Evolutionary conservation across 345 rosid species (phyloP), one percentile per base, ranked within the genome.

Genomic region (Eucalyptus erythrocorys): DNA sequence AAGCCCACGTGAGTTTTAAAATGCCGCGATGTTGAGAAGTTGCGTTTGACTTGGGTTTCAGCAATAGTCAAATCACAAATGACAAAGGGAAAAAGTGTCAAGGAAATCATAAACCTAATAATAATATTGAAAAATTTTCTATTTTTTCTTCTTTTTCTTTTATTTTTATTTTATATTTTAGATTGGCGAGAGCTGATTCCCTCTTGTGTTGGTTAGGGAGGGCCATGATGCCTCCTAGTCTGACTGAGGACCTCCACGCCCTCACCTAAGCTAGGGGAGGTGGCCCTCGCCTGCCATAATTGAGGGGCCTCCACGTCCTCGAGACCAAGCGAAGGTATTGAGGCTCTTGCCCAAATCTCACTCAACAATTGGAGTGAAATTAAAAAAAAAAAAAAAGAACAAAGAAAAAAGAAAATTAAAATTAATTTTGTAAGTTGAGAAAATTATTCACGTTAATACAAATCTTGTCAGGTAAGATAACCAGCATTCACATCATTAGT

Each of bases 361-460:
- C 47, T 43, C 47, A 43, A 43, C 47, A 43, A 43, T 43, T 43
- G 47, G 10, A 8, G 47, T 43, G 47, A 42, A 42, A 42, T 42
- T 6, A 48, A 48, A 10, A 2, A 47, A 47, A 47, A 47, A 9
- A 10, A 0, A 10, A 11, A 47, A 47, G 3, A 43, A 5, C 5
- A 43, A 43, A 43, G 8, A 43, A 5, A 43, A 5, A 43, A 8
- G 8, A 43, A 43, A 43, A 43, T 43, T 43, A 48, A 55, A 55
- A 55, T 8, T 9, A 22, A 53, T 8, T 53, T 53, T 4, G 22
- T 21, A 55, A 55, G 4, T 55, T 24, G 4, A 22, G 30, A 55
- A 55, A 24, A 55, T 24, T 10, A 55, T 24, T 55, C 11, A 4
- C 1, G 2, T 4, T 0, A 55, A 0, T 24, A 55, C 13, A 55